Evolutionary conservation across 768 basidiomycete species (phyloP).

Genomic region (Serendipita vermifera): DNA sequence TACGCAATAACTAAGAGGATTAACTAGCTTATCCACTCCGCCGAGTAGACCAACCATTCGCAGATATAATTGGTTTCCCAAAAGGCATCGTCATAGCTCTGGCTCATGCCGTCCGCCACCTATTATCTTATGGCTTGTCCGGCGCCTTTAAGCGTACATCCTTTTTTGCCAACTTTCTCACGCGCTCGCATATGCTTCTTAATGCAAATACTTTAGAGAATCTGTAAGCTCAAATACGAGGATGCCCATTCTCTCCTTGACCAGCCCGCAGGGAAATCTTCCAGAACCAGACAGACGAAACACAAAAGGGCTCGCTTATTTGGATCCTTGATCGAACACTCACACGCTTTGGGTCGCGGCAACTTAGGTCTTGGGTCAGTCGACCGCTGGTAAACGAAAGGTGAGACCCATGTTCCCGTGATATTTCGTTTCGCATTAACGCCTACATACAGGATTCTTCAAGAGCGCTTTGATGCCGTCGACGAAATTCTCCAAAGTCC

Average conservation of each 20-base stretch:
- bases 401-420: conserved; percentile 27
- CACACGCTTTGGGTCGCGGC: conserved; percentile 77
- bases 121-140: conserved; percentile 61
- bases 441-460: conserved; percentile 39
- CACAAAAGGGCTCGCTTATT: conserved; percentile 60
- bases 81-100: conserved; percentile 56
- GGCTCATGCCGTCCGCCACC: conserved; percentile 57
- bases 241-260: too few relatives aligned
- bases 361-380: conserved; percentile 77
- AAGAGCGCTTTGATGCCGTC: conserved; percentile 70
- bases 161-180: conserved; percentile 69
- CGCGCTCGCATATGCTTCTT: conserved; percentile 71
- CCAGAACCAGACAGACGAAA: conserved; percentile 73
- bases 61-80: conserved; percentile 51
- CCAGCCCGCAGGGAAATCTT: conserved; percentile 70
- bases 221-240: conserved; percentile 42
- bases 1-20: not conserved
- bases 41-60: conserved; percentile 44
- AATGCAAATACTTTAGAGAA: conserved; percentile 80
- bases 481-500: conserved; percentile 56
- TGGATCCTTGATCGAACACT: conserved; percentile 78
- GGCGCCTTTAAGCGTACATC: conserved; percentile 63
- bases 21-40: not conserved
- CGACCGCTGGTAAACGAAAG: conserved; percentile 62
- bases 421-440: not conserved